Evolutionary conservation across 805 yeast species (phyloP).

Genomic region (Pichia exigua): DNA sequence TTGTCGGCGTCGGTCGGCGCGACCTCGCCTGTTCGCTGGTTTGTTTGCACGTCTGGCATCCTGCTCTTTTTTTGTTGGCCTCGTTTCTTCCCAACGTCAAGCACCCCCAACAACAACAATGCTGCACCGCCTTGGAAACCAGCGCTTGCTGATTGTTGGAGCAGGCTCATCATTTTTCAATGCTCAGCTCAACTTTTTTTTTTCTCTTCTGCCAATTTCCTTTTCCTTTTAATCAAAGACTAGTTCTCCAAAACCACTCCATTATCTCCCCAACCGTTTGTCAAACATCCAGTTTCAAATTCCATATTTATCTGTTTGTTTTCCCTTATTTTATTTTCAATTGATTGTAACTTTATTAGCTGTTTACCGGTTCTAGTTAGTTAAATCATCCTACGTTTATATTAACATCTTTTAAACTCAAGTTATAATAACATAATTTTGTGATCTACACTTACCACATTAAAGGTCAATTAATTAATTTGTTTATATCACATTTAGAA

Average conservation of each 20-base stretch:
- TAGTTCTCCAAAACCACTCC: background rate
- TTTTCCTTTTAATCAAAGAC: background rate
- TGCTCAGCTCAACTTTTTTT: background rate
- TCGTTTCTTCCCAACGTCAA: background rate
- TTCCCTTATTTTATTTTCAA: background rate
- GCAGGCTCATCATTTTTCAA: background rate
- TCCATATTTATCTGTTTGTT: background rate
- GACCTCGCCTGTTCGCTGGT: background rate
- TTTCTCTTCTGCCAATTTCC: background rate
- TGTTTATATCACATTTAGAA: background rate
- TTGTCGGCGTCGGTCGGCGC: background rate
- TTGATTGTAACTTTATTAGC: background rate
- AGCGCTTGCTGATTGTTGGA: background rate
- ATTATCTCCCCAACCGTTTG: background rate
- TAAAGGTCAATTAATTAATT: background rate
- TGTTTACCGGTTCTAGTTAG: too few species aligned
- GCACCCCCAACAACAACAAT: background rate
- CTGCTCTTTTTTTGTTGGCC: background rate
- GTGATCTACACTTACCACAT: background rate
- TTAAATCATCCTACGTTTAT: background rate
- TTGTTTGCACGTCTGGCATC: too few species aligned
- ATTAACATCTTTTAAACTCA: background rate
- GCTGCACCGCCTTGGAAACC: background rate
- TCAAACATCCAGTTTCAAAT: background rate
- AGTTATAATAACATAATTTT: background rate